Percentiles rank a stretch among this genome's conserved stretches.
Conservation (phyloP, 2,329 filamentous ascomycete genomes). For the Pseudogymnoascus destructans region DNA sequence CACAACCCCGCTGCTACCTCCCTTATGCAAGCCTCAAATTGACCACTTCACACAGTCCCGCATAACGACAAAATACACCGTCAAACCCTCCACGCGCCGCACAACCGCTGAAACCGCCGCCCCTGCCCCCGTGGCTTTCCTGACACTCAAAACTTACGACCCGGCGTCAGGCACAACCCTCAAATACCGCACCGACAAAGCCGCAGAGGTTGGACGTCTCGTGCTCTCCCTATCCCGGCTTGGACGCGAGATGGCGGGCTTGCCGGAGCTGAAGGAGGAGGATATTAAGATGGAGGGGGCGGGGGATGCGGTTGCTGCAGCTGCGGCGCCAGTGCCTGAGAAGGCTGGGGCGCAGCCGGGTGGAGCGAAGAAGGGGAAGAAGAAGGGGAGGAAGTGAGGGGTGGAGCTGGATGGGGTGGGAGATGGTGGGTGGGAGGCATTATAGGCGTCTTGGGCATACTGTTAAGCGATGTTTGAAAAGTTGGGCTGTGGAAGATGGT, state of each 20-base stretch:
- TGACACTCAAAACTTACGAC: constrained; percentile 84
- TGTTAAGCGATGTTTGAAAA: constrained; percentile 1
- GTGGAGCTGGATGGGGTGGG: background rate
- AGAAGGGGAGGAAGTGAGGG: constrained; percentile 54
- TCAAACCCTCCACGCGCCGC: constrained; percentile 34
- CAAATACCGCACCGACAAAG: constrained; percentile 86
- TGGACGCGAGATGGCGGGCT: constrained; percentile 53
- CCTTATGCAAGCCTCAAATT: constrained; percentile 9
- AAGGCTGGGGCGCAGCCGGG: constrained; percentile 26
- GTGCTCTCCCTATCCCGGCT: constrained; percentile 62
- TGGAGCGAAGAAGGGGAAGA: constrained; percentile 51
- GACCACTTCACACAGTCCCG: constrained; percentile 46
- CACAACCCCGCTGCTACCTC: constrained; percentile 11
- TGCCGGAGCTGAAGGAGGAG: constrained; percentile 31
- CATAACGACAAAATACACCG: constrained; percentile 86
- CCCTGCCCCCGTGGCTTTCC: constrained; percentile 46
- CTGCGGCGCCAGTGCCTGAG: constrained; percentile 27
- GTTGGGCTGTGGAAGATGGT: background rate
- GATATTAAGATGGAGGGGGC: constrained; percentile 29
- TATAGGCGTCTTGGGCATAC: constrained; percentile 6
- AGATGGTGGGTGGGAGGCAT: background rate
- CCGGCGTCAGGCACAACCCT: constrained; percentile 67
- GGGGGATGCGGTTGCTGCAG: constrained; percentile 27
- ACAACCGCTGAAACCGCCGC: constrained; percentile 17
- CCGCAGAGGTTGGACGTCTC: constrained; percentile 74